Conservation (phyloP, 2,329 filamentous ascomycete species). For the Stachybotrys chlorohalonatus region DNA sequence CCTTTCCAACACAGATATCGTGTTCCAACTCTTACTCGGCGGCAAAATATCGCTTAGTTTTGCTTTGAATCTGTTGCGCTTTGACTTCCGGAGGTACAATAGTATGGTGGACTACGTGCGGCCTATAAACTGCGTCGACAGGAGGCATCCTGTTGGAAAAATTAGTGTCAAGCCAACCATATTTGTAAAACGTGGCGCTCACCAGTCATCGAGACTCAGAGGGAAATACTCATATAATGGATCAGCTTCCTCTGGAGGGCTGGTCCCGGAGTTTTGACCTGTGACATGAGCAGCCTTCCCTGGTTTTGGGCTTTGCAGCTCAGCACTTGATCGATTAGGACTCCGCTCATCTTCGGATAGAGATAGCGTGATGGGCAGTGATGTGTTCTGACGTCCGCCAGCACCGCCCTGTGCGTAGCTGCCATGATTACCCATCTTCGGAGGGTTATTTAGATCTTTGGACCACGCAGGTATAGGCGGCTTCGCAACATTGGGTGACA, state of each 20-base stretch:
- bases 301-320: slow-evolving; percentile 42
- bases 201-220: slow-evolving; percentile 81
- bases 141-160: slow-evolving; percentile 58
- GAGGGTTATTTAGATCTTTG: slow-evolving; percentile 19
- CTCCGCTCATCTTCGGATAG: slow-evolving; percentile 53
- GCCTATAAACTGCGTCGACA: slow-evolving; percentile 81
- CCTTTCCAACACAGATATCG: not conserved
- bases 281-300: slow-evolving; percentile 25
- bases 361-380: slow-evolving; percentile 41
- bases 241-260: slow-evolving; percentile 69
- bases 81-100: slow-evolving; percentile 61
- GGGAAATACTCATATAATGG: slow-evolving; percentile 93
- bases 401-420: slow-evolving; percentile 12
- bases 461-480: slow-evolving; percentile 47
- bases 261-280: slow-evolving; percentile 37
- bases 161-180: slow-evolving; percentile 3
- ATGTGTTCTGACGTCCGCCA: slow-evolving; percentile 15
- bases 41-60: slow-evolving; percentile 64
- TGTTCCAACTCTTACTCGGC: slow-evolving; percentile 38
- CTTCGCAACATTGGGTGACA: slow-evolving; percentile 40
- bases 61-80: slow-evolving; percentile 55
- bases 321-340: slow-evolving; percentile 40
- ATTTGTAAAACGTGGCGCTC: slow-evolving; percentile 11
- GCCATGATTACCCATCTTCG: slow-evolving; percentile 11
- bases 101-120: slow-evolving; percentile 89